Evolutionary conservation across 805 yeast genomes (phyloP).

Genomic region (Ascoidea asiatica): DNA sequence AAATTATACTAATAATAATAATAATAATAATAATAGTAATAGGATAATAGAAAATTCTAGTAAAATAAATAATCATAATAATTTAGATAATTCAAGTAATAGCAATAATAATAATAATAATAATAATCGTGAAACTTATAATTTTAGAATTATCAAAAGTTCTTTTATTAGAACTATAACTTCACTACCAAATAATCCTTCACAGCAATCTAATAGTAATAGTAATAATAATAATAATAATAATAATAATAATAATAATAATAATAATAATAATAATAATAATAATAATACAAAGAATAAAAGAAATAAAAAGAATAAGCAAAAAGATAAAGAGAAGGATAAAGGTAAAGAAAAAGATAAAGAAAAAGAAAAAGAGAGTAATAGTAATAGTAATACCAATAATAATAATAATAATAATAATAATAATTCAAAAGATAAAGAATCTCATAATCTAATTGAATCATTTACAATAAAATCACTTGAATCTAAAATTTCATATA

Average conservation of each 20-base stretch:
- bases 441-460: neutral
- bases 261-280: no score
- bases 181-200: neutral
- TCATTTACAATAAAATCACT: neutral
- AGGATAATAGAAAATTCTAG: neutral
- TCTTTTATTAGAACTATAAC: slow-evolving; percentile 7
- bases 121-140: neutral
- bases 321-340: no score
- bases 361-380: neutral
- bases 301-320: neutral
- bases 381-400: no score
- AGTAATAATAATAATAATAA: no score
- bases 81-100: neutral
- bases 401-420: no score
- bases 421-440: no score
- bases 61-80: neutral
- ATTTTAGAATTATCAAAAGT: slow-evolving; percentile 5
- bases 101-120: neutral
- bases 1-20: neutral
- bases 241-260: no score
- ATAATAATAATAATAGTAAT: neutral
- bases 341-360: no score
- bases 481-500: neutral
- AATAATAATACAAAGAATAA: neutral
- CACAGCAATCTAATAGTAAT: neutral